Percentiles rank a stretch among this genome's conserved stretches.
Conservation (phyloP, 2,329 filamentous ascomycete genomes). For the Trichoderma sp. region DNA sequence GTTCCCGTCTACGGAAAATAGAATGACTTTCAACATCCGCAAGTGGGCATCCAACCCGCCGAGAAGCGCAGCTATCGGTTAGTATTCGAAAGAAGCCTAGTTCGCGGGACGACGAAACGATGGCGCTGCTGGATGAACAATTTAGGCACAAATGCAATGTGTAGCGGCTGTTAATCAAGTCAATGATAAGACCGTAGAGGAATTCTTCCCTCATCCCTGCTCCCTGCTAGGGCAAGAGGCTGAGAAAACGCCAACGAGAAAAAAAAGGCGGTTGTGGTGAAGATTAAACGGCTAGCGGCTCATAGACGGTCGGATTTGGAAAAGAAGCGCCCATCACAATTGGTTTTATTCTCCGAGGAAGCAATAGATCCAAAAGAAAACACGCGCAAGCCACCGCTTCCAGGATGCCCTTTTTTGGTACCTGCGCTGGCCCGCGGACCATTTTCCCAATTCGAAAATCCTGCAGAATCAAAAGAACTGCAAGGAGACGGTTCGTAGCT, state of each 20-base stretch:
- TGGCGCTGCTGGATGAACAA: neutral
- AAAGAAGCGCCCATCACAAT: neutral
- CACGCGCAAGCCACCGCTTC: neutral
- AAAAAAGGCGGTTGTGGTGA: neutral
- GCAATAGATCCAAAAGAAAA: neutral
- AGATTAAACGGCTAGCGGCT: constrained; percentile 1
- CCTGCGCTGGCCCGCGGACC: neutral
- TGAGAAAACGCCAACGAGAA: neutral
- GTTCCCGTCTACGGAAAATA: neutral
- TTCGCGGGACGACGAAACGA: constrained; percentile 3
- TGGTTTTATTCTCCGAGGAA: constrained; percentile 16
- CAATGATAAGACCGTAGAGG: neutral
- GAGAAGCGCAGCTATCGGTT: neutral
- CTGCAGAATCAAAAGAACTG: neutral
- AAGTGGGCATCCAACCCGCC: neutral
- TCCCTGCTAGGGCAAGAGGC: neutral
- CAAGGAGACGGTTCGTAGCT: neutral
- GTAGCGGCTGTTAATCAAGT: neutral
- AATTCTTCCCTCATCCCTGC: constrained; percentile 14
- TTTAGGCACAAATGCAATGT: constrained; percentile 16
- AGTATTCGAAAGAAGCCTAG: neutral
- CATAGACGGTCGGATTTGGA: neutral
- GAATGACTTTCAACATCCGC: neutral
- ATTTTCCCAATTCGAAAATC: neutral
- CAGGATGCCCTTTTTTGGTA: neutral